phyloP scores from a whole-genome alignment of 345 rosid genomes.

The Tarenaya hassleriana region DNA sequence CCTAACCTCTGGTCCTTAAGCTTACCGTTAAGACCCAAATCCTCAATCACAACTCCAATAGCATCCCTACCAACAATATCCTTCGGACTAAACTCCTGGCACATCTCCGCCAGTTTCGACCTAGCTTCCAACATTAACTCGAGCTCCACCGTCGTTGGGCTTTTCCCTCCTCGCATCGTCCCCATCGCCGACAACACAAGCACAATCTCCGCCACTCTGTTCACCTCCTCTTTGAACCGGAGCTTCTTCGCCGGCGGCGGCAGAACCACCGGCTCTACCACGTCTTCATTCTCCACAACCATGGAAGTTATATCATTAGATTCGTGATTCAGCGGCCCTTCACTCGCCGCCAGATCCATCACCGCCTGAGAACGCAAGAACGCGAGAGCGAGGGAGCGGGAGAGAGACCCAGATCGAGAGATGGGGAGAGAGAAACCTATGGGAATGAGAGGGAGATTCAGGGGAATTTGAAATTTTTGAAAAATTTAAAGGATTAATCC shows the following conservation, averaged over 20 bases:
- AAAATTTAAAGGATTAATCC: neutral
- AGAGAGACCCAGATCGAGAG: neutral
- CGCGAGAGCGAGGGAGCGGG: neutral
- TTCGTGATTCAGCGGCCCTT: constrained; percentile 15
- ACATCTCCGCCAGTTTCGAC: constrained; percentile 50
- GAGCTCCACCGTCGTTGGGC: constrained; percentile 59
- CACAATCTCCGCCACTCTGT: constrained; percentile 81
- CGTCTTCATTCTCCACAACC: constrained; percentile 20
- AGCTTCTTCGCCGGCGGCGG: constrained; percentile 35
- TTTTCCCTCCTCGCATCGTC: constrained; percentile 58
- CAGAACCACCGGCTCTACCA: constrained; percentile 14
- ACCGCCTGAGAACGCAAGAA: neutral
- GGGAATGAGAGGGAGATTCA: constrained; percentile 6
- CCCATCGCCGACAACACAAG: constrained; percentile 69
- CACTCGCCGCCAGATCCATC: constrained; percentile 13
- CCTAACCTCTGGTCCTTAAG: constrained; percentile 58
- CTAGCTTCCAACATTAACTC: constrained; percentile 74
- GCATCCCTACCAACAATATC: constrained; percentile 57
- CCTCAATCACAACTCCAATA: constrained; percentile 62
- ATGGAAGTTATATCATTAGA: neutral
- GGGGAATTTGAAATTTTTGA: constrained; percentile 11
- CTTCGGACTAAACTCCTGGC: constrained; percentile 47
- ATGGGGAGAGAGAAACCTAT: constrained; percentile 18
- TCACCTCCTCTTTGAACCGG: constrained; percentile 28
- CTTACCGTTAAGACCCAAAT: constrained; percentile 63